phyloP scores from a whole-genome alignment of 768 basidiomycete species.

The Rickenella mellea region DNA sequence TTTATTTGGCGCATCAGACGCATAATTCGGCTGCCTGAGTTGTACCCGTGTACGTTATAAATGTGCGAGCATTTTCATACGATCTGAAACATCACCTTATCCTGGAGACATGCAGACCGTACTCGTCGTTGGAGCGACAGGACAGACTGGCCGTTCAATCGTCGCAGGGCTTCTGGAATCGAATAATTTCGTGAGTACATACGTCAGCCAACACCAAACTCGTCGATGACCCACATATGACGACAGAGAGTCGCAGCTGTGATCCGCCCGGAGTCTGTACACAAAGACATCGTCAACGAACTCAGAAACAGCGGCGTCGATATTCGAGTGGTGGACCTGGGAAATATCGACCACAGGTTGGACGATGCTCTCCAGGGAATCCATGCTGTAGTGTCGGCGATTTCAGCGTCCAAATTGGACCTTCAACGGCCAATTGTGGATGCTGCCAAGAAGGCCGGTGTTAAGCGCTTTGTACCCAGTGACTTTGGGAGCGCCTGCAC shows the following conservation, averaged over 20 bases:
- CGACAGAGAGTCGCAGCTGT: constrained; percentile 7
- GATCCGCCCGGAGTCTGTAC: constrained; percentile 9
- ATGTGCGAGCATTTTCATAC: no score
- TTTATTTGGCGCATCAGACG: no score
- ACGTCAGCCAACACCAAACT: no score
- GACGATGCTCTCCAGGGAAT: constrained; percentile 10
- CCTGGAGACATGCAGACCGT: no score
- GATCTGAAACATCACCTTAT: no score
- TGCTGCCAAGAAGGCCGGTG: constrained; percentile 13
- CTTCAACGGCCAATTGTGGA: constrained; percentile 11
- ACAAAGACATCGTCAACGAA: constrained; percentile 6
- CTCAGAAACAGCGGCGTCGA: constrained; percentile 11
- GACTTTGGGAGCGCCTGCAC: constrained; percentile 15
- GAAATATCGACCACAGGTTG: constrained; percentile 8
- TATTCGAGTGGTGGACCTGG: constrained; percentile 9
- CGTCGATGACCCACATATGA: not conserved
- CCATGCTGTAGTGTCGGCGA: constrained; percentile 8
- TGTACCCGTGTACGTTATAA: no score
- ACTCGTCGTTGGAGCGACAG: constrained; percentile 14
- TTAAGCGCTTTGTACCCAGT: constrained; percentile 15
- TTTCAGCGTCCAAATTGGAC: constrained; percentile 1
- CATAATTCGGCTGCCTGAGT: no score
- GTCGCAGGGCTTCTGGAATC: constrained; percentile 8
- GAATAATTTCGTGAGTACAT: constrained; percentile 11
- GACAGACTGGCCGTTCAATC: constrained; percentile 12